Evolutionary conservation across 495 filamentous ascomycete genomes (phyloP), one percentile per base, ranked within the genome.

Genomic region (Penicillium alfredii): DNA sequence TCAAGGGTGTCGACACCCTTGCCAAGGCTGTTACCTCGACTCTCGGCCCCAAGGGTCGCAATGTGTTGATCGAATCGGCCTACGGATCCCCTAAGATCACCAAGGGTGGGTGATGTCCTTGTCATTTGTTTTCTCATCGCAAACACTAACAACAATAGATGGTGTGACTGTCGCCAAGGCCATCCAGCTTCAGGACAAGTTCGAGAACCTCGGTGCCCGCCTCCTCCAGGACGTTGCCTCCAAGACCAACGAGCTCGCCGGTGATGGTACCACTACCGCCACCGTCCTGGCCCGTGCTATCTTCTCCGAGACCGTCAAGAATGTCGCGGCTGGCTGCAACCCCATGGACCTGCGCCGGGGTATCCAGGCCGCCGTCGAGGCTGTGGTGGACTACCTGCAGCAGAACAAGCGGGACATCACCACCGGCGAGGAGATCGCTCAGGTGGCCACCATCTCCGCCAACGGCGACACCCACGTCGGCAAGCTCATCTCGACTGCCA

Each of bases 251-350:
- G 92, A 98, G 70, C 78, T 88, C 53, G 92, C 92, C 42, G 92
- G 92, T 82, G 92, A 98, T 60, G 92, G 92, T 66, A 98, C 92
- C 45, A 98, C 92, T 42, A 94, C 88, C 37, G 92, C 92, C 44
- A 98, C 92, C 38, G 89, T 95, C 53, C 84, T 98, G 33, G 93
- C 88, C 51, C 87, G 90, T 51, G 87, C 90, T 58, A 98, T 98
- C 72, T 98, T 98, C 78, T 92, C 92, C 63, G 93, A 97, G 77
- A 96, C 89, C 29, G 92, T 97, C 58, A 97, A 97, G 81, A 98
- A 98, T 66, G 92, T 98, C 47, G 92, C 92, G 47, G 93, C 92
- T 40, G 92, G 92, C 47, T 98, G 93, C 82, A 98, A 97, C 73
- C 92, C 92, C 41, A 98, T 98, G 92, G 92, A 98, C 63, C 80